phyloP scores from a whole-genome alignment of 139 green algal species.

The Zygnema circumcarinatum region DNA sequence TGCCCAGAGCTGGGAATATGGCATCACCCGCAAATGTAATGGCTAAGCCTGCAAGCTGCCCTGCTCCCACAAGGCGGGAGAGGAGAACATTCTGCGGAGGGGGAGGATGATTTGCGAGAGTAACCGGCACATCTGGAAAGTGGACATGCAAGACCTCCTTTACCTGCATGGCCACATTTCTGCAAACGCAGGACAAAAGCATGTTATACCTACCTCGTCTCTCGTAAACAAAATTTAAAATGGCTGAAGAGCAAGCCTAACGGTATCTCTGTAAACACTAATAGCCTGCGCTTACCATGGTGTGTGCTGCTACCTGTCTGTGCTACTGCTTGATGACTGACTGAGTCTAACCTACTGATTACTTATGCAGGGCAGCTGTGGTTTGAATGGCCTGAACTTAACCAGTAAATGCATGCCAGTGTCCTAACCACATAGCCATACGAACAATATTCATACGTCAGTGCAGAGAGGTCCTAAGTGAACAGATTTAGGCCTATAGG shows the following conservation, averaged over 20 bases:
- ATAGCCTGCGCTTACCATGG: neutral
- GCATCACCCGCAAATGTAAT: constrained; percentile 63
- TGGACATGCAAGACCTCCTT: constrained; percentile 65
- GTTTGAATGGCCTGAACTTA: too few relatives aligned
- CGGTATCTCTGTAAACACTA: neutral
- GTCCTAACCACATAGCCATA: too few relatives aligned
- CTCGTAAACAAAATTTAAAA: neutral
- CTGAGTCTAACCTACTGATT: too few relatives aligned
- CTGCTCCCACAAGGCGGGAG: constrained; percentile 46
- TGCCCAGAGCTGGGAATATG: constrained; percentile 61
- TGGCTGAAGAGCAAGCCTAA: neutral
- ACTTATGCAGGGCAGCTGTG: too few relatives aligned
- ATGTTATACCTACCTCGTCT: neutral
- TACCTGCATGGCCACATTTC: constrained; percentile 75
- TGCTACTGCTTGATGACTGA: too few relatives aligned
- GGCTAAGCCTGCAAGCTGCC: constrained; percentile 66
- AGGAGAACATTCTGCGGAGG: constrained; percentile 37
- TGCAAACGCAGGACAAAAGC: constrained; percentile 4
- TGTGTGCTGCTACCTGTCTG: too few relatives aligned
- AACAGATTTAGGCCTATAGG: too few relatives aligned
- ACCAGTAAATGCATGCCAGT: too few relatives aligned
- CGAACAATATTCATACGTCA: too few relatives aligned
- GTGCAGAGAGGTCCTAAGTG: too few relatives aligned
- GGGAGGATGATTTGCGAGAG: constrained; percentile 66
- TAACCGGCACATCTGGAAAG: constrained; percentile 67